Conservation (phyloP, 345 rosid species). For the Eutrema yunnanense region DNA sequence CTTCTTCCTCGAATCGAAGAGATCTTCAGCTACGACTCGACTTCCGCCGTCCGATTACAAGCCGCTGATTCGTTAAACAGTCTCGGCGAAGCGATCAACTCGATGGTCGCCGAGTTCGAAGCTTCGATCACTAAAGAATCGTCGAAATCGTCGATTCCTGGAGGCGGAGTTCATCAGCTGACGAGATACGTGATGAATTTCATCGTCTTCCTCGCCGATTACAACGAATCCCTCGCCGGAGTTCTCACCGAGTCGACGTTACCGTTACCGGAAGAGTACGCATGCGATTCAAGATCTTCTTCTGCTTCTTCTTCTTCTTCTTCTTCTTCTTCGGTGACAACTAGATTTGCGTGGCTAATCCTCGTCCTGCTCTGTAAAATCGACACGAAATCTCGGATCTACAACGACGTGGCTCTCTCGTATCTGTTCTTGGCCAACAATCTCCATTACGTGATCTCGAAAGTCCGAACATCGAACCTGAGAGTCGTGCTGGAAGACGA, state of each 20-base stretch:
- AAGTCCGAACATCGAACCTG: constrained; percentile 53
- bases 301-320: background rate
- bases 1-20: constrained; percentile 48
- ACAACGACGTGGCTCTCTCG: constrained; percentile 57
- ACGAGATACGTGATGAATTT: constrained; percentile 52
- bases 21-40: constrained; percentile 49
- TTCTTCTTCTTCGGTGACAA: constrained; percentile 32
- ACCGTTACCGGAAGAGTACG: constrained; percentile 40
- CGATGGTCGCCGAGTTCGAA: constrained; percentile 48
- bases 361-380: constrained; percentile 69
- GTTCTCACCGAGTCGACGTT: constrained; percentile 42
- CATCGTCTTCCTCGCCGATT: constrained; percentile 56
- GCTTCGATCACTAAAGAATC: constrained; percentile 47
- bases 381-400: constrained; percentile 53
- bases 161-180: constrained; percentile 52
- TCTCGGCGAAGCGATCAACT: constrained; percentile 41
- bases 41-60: constrained; percentile 43
- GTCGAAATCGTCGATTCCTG: constrained; percentile 35
- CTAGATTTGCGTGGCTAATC: constrained; percentile 57
- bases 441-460: constrained; percentile 62
- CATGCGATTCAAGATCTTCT: background rate
- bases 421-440: constrained; percentile 77
- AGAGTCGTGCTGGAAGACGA: constrained; percentile 49
- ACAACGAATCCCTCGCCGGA: constrained; percentile 42
- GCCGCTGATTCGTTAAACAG: constrained; percentile 44